Percentiles rank a stretch among this genome's conserved stretches.
phyloP scores from a whole-genome alignment of 768 basidiomycete genomes.

The Podaxis carcinomalis region DNA sequence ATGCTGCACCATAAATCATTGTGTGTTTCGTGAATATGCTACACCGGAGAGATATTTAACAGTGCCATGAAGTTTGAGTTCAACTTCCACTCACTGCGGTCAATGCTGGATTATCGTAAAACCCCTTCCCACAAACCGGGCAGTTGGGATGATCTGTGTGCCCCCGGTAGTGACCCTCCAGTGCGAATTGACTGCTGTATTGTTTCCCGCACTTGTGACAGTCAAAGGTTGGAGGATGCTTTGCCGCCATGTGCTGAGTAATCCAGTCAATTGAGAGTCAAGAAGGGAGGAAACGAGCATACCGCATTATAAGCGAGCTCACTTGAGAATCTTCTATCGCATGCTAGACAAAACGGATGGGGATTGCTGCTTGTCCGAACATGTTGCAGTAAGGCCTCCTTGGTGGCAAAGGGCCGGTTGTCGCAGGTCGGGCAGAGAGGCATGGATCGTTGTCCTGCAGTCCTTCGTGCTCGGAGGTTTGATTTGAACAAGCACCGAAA shows the following conservation, averaged over 20 bases:
- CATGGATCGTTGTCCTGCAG: constrained; percentile 20
- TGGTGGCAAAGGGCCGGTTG: constrained; percentile 27
- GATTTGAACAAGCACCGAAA: neutral
- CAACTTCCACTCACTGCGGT: constrained; percentile 27
- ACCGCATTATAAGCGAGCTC: constrained; percentile 33
- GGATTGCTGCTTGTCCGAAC: constrained; percentile 28
- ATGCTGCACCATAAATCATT: constrained; percentile 29
- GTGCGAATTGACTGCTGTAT: constrained; percentile 30
- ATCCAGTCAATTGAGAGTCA: neutral
- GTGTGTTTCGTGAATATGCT: constrained; percentile 38
- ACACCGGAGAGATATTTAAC: neutral
- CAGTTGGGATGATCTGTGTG: constrained; percentile 43
- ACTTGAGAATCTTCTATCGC: constrained; percentile 32
- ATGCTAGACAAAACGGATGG: constrained; percentile 31
- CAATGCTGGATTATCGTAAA: constrained; percentile 27
- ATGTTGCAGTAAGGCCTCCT: constrained; percentile 36
- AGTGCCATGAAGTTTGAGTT: neutral
- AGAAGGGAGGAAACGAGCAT: constrained; percentile 14
- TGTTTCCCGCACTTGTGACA: constrained; percentile 29
- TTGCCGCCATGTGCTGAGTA: constrained; percentile 34
- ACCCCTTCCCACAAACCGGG: constrained; percentile 38
- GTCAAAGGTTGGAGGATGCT: constrained; percentile 40
- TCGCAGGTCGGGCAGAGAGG: constrained; percentile 34
- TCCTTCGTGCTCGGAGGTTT: neutral
- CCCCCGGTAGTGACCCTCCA: constrained; percentile 45